Evolutionary conservation across 176 grass and related monocot genomes (phyloP).

Genomic region (Oryza officinalis): DNA sequence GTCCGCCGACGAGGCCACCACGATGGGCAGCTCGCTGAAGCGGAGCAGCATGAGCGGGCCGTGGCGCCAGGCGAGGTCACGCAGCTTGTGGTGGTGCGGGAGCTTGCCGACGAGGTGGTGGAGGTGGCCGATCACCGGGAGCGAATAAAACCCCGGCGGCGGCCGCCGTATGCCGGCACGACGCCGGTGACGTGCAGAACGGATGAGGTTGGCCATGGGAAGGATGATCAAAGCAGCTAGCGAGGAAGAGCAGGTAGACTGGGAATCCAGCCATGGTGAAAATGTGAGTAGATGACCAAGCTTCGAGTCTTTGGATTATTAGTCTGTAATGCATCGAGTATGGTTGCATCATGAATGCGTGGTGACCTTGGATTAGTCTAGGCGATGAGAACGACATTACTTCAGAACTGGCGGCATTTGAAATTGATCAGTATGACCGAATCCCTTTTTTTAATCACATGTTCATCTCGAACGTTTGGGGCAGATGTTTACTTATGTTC

Average conservation of each 20-base stretch:
- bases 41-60: slow-evolving; percentile 41
- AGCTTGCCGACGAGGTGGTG: slow-evolving; percentile 44
- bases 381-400: no score
- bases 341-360: no score
- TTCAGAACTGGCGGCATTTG: no score
- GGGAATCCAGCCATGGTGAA: not conserved
- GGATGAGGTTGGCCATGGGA: not conserved
- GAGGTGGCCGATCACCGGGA: slow-evolving; percentile 45
- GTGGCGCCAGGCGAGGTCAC: slow-evolving; percentile 18
- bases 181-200: not conserved
- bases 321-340: no score
- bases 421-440: no score
- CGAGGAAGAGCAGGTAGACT: not conserved
- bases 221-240: not conserved
- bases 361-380: no score
- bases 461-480: no score
- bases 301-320: no score
- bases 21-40: slow-evolving; percentile 28
- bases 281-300: no score
- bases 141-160: slow-evolving; percentile 25
- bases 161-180: not conserved
- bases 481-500: no score
- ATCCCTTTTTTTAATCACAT: no score
- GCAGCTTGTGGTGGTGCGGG: slow-evolving; percentile 32
- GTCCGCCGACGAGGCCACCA: slow-evolving; percentile 32